These are phyloP conservation scores for Verbascum thapsus DNA, from an alignment of 257 asterid species.

Conservation along the genomic window DNA sequence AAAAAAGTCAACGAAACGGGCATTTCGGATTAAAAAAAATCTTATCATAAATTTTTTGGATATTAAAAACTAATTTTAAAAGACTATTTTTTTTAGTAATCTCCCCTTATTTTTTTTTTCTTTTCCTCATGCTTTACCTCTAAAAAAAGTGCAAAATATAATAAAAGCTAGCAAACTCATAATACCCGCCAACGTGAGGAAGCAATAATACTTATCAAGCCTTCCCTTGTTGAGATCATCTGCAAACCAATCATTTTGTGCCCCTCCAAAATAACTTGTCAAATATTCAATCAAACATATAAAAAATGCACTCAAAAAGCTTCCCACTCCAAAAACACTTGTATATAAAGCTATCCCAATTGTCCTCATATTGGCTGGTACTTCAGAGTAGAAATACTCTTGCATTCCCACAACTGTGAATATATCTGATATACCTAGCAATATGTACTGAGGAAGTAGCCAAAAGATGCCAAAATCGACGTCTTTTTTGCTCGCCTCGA, in stretches of 20 bases:
- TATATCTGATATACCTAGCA: conserved; percentile 85
- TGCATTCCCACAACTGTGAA: conserved; percentile 99
- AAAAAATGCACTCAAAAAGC: conserved; percentile 70
- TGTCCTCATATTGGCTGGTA: conserved; percentile 77
- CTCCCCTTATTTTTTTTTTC: too few species aligned
- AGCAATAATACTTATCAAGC: conserved; percentile 82
- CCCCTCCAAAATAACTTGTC: conserved; percentile 41
- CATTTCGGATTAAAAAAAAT: too few species aligned
- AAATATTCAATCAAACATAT: conserved; percentile 59
- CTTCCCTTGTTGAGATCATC: conserved; percentile 72
- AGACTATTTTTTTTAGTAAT: too few species aligned
- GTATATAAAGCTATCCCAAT: conserved; percentile 89
- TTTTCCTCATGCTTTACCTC: conserved; percentile 26
- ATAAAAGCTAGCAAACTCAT: conserved; percentile 55
- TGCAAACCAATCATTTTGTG: conserved; percentile 61
- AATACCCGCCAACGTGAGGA: conserved; percentile 51
- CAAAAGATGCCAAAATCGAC: conserved; percentile 70
- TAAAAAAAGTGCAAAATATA: conserved; percentile 46
- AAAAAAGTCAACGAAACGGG: too few species aligned
- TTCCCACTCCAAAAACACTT: conserved; percentile 90
- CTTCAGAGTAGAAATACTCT: conserved; percentile 83
- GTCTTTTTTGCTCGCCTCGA: conserved; percentile 33
- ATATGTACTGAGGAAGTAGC: conserved; percentile 85
- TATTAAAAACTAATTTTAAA: too few species aligned
- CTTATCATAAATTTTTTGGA: too few species aligned